A percentile compares a stretch with the other conserved stretches of the same genome.
phyloP scores from a whole-genome alignment of 139 green algal species.

The Closterium sp. region DNA sequence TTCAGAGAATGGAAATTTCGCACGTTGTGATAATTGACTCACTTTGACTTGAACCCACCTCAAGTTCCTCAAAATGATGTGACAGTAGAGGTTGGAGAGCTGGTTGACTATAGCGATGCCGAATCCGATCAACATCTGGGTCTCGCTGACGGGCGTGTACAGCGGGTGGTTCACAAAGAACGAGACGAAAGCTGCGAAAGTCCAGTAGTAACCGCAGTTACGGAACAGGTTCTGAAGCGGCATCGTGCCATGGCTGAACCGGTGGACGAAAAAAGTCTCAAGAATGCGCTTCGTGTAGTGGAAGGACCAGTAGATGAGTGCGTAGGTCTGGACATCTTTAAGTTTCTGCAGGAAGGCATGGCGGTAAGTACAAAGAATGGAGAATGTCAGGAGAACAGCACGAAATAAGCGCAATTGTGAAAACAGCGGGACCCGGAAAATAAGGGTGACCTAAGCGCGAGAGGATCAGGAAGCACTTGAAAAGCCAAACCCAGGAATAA shows the following conservation, averaged over 20 bases:
- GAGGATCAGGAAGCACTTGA: too few species aligned
- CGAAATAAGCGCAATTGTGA: not conserved
- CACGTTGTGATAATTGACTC: too few species aligned
- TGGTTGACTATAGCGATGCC: slow-evolving; percentile 56
- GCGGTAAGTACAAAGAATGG: not conserved
- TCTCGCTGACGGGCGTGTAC: slow-evolving; percentile 73
- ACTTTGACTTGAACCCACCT: slow-evolving; percentile 51
- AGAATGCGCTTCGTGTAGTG: slow-evolving; percentile 96
- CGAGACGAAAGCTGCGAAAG: slow-evolving; percentile 80
- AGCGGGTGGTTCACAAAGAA: slow-evolving; percentile 98
- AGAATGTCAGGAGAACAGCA: not conserved
- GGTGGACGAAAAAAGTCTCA: slow-evolving; percentile 94
- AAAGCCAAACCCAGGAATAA: too few species aligned
- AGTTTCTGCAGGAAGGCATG: not conserved
- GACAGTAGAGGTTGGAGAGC: slow-evolving; percentile 63
- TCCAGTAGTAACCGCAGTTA: slow-evolving; percentile 97
- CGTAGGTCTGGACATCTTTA: slow-evolving; percentile 70
- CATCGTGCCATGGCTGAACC: slow-evolving; percentile 85
- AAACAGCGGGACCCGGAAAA: not conserved
- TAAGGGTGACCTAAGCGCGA: not conserved
- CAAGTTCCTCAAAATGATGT: slow-evolving; percentile 85
- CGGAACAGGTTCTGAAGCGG: slow-evolving; percentile 91
- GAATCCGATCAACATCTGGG: slow-evolving; percentile 48
- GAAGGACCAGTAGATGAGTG: slow-evolving; percentile 83
- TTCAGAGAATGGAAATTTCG: too few species aligned